These are phyloP conservation scores for Ustilago tritici DNA, from an alignment of 1,284 basidiomycete species.

Conservation along the genomic window DNA sequence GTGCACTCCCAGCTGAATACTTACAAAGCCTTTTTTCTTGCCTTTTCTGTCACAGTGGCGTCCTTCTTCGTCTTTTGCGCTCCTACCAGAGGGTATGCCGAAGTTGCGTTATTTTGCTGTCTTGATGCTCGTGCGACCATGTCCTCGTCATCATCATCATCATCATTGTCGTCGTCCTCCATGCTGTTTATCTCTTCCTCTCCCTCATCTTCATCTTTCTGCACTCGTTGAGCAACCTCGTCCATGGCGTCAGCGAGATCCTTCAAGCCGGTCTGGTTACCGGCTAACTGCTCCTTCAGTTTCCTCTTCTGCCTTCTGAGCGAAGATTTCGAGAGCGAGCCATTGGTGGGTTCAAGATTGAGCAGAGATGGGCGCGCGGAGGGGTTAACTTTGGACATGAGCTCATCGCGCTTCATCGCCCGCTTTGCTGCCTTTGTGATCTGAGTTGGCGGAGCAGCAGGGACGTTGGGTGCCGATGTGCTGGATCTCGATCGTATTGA, in stretches of 20 bases:
- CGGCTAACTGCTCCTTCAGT: slow-evolving; percentile 59
- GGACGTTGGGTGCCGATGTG: slow-evolving; percentile 17
- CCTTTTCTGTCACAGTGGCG: slow-evolving; percentile 55
- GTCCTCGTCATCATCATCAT: slow-evolving; percentile 20
- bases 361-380: slow-evolving; percentile 20
- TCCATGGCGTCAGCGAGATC: slow-evolving; percentile 53
- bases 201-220: slow-evolving; percentile 28
- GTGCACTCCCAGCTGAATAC: slow-evolving; percentile 12
- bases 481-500: slow-evolving; percentile 21
- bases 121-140: slow-evolving; percentile 10
- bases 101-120: slow-evolving; percentile 3
- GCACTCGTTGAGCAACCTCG: slow-evolving; percentile 35
- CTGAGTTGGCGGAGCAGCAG: slow-evolving; percentile 29
- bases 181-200: slow-evolving; percentile 21
- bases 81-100: slow-evolving; percentile 30
- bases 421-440: slow-evolving; percentile 58
- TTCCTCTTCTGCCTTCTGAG: slow-evolving; percentile 58
- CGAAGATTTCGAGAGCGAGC: slow-evolving; percentile 53
- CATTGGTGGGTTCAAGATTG: slow-evolving; percentile 27
- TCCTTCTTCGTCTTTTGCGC: slow-evolving; percentile 29
- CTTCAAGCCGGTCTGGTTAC: slow-evolving; percentile 57
- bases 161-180: slow-evolving; percentile 9
- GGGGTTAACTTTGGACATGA: slow-evolving; percentile 48
- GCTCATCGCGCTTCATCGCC: slow-evolving; percentile 51
- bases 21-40: slow-evolving; percentile 59